These are phyloP conservation scores for Aspergillus alliaceus DNA, from an alignment of 2,329 filamentous ascomycete species.

Conservation along the genomic window DNA sequence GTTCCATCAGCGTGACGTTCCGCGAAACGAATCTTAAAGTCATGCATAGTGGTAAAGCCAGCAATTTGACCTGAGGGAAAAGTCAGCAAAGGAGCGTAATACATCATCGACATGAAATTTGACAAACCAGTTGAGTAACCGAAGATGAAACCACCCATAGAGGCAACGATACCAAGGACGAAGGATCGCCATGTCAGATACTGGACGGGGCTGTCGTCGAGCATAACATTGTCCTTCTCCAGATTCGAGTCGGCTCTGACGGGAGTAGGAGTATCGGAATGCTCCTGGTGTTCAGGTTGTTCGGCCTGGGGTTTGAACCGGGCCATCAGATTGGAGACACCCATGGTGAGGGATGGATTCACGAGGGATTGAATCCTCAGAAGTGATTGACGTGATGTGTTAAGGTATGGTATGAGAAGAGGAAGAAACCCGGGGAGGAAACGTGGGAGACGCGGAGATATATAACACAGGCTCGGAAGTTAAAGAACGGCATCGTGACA, in stretches of 20 bases:
- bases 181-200: conserved; percentile 45
- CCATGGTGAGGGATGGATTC: conserved; percentile 24
- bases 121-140: conserved; percentile 44
- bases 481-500: conserved; percentile 21
- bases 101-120: neutral
- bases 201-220: conserved; percentile 45
- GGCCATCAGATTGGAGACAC: conserved; percentile 28
- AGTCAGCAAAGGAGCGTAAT: neutral
- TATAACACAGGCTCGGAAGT: conserved; percentile 20
- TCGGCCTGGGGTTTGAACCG: conserved; percentile 30
- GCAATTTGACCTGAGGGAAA: conserved; percentile 41
- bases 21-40: conserved; percentile 46
- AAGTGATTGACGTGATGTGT: neutral
- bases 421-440: conserved; percentile 11
- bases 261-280: conserved; percentile 34
- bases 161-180: conserved; percentile 46
- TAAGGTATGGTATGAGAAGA: conserved; percentile 6
- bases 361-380: neutral
- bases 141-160: conserved; percentile 51
- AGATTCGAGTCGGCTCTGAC: conserved; percentile 30
- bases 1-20: conserved; percentile 29
- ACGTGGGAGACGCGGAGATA: conserved; percentile 18
- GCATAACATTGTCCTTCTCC: conserved; percentile 33
- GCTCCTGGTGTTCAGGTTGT: conserved; percentile 31
- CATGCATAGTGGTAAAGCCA: conserved; percentile 48